These are phyloP conservation scores for Erodium moschatum DNA, from an alignment of 441 rosid species.

Conservation along the genomic window DNA sequence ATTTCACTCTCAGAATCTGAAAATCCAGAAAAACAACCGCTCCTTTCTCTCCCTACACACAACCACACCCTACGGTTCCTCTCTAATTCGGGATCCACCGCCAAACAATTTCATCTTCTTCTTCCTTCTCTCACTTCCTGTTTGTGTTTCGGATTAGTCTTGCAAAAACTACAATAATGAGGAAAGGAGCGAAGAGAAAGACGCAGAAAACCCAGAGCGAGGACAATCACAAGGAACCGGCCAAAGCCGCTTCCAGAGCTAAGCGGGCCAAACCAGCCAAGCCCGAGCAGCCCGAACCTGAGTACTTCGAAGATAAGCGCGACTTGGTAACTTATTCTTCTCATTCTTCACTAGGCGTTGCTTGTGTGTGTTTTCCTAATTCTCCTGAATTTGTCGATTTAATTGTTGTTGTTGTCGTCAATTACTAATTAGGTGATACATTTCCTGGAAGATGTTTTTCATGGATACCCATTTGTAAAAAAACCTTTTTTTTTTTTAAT, in stretches of 20 bases:
- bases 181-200: constrained; percentile 68
- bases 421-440: background rate
- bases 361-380: too few species aligned
- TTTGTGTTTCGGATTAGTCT: background rate
- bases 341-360: too few species aligned
- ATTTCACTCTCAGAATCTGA: too few species aligned
- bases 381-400: background rate
- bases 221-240: constrained; percentile 16
- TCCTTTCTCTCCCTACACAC: too few species aligned
- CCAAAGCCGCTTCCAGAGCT: constrained; percentile 32
- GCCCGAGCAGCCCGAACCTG: constrained; percentile 43
- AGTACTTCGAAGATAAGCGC: constrained; percentile 75
- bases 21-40: too few species aligned
- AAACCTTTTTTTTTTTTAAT: background rate
- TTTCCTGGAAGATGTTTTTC: background rate
- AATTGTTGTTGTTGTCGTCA: background rate
- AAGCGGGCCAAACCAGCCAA: constrained; percentile 30
- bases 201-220: constrained; percentile 31
- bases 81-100: constrained; percentile 35
- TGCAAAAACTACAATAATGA: constrained; percentile 27
- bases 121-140: constrained; percentile 8
- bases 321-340: constrained; percentile 43
- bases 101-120: constrained; percentile 10
- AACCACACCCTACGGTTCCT: constrained; percentile 17
- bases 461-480: background rate